Conservation (phyloP, 495 filamentous ascomycete genomes). For the Tuber indicum region DNA sequence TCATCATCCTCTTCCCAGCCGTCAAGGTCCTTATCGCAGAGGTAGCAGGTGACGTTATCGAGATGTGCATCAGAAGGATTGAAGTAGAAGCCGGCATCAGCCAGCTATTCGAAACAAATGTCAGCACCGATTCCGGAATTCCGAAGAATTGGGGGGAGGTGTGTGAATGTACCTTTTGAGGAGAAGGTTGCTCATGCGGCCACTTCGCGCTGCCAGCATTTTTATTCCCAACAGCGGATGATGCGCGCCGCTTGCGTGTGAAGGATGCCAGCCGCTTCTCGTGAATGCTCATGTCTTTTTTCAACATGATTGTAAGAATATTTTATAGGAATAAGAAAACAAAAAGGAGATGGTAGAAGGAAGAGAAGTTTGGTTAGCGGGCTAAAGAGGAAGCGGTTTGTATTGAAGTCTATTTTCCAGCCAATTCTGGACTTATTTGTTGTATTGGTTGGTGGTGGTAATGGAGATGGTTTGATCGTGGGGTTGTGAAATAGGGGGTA, state of each 20-base stretch:
- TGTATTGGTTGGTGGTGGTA: background rate
- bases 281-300: constrained; percentile 34
- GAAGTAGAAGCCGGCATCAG: constrained; percentile 84
- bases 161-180: constrained; percentile 16
- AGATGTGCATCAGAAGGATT: constrained; percentile 63
- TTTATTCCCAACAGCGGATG: constrained; percentile 15
- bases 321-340: background rate
- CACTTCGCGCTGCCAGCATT: constrained; percentile 19
- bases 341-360: background rate
- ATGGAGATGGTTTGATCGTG: background rate
- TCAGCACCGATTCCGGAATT: constrained; percentile 2
- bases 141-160: constrained; percentile 1
- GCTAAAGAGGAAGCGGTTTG: constrained; percentile 2
- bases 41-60: constrained; percentile 86
- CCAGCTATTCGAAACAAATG: constrained; percentile 53
- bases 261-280: constrained; percentile 38
- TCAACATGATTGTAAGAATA: constrained; percentile 12
- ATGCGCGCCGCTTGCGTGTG: constrained; percentile 21
- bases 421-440: background rate
- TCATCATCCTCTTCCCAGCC: constrained; percentile 85
- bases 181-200: constrained; percentile 33
- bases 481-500: constrained; percentile 1
- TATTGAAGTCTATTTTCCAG: background rate
- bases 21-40: constrained; percentile 69
- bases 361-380: background rate